These are phyloP conservation scores for Sclerotinia glacialis DNA, from an alignment of 2,329 filamentous ascomycete genomes.

Conservation along the genomic window DNA sequence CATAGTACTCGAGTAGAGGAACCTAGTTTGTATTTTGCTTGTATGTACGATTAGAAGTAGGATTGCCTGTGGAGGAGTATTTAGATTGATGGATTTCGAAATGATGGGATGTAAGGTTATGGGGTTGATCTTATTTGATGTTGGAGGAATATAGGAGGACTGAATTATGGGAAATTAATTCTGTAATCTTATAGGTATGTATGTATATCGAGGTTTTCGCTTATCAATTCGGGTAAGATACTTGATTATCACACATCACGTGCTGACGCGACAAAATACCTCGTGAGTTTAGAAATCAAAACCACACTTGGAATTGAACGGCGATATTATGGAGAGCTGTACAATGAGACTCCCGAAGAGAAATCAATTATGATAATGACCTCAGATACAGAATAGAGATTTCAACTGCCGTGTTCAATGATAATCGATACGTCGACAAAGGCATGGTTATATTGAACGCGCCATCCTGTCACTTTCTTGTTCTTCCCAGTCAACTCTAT, in stretches of 20 bases:
- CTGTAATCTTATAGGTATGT: too few relatives aligned
- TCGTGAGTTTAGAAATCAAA: background rate
- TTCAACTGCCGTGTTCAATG: background rate
- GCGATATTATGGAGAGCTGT: background rate
- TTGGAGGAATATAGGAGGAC: background rate
- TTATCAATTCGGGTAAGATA: too few relatives aligned
- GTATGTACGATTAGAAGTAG: too few relatives aligned
- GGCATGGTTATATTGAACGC: background rate
- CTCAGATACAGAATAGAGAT: background rate
- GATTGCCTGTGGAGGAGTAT: too few relatives aligned
- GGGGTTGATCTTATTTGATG: background rate
- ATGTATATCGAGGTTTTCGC: too few relatives aligned
- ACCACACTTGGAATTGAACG: background rate
- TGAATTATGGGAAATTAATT: too few relatives aligned
- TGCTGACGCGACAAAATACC: background rate
- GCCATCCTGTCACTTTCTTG: background rate
- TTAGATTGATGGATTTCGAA: too few relatives aligned
- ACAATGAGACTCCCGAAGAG: background rate
- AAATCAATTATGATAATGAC: background rate
- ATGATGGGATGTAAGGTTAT: too few relatives aligned
- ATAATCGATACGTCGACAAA: background rate
- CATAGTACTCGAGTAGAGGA: too few relatives aligned
- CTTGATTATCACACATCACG: background rate
- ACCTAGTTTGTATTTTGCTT: too few relatives aligned
- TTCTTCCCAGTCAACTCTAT: too few relatives aligned